Evolutionary conservation across 2,329 filamentous ascomycete genomes (phyloP), one percentile per base, ranked within the genome.

Genomic region (Beauveria medogensis): DNA sequence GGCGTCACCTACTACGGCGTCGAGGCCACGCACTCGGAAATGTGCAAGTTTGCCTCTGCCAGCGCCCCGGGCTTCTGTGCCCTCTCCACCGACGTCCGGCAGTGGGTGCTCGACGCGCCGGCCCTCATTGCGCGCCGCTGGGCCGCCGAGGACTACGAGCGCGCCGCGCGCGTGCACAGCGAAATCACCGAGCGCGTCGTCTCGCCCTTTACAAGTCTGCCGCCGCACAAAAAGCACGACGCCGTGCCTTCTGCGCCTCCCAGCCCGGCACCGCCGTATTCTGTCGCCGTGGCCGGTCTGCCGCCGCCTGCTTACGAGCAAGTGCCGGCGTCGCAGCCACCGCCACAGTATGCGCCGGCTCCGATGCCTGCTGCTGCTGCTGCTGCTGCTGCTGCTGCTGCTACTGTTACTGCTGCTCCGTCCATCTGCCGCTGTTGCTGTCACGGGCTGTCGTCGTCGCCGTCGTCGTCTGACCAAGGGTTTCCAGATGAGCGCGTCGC

Each of bases 1-100:
- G 87, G 87, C 37, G 87, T 89, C 0, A 85, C 83, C 47, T 87
- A 88, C 65, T 89, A 87, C 71, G 87, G 87, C n/a, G 89, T 91
- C 62, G 87, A 90, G 65, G 85, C 86, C 8, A 84, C 82, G n/a
- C 87, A 90, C 68, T 84, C 83, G 1, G 77, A 80, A 48, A 90
- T 91, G 84, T 89, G 86, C 76, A 90, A 90, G 68, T 91, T 90
- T 63, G 80, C 84, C 24, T 81, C 80, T 64, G 78, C 80, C 54
- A 82, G 78, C 63, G 81, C 88, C 0, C 86, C 88, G 0, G 89
- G 89, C 0, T 92, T 86, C 68, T 71, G 76, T 5, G 80, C 76
- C 12, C 70, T 84, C 16, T 75, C 79, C 2, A 78, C 74, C 2
- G 75, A 80, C 14, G 74, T 84, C 9, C 72, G 74, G 3, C 76